phyloP scores from a whole-genome alignment of 257 asterid species.

The Capsicum baccatum region DNA sequence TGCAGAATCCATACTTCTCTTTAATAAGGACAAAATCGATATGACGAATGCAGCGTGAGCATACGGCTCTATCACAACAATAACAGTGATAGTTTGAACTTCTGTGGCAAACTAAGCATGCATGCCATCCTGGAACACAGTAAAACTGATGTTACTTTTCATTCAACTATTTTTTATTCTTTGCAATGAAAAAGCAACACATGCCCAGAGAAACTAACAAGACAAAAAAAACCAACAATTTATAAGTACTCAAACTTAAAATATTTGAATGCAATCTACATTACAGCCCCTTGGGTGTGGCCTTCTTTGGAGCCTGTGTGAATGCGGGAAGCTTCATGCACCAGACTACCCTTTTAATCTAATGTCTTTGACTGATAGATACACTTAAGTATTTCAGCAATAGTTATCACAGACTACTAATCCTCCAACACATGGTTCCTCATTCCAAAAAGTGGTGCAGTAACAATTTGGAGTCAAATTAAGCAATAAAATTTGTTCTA shows the following conservation, averaged over 20 bases:
- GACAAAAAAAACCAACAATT: neutral
- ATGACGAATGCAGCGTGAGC: constrained; percentile 55
- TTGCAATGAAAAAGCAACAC: constrained; percentile 19
- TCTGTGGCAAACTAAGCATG: constrained; percentile 54
- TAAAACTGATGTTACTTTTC: constrained; percentile 11
- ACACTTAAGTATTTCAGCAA: neutral
- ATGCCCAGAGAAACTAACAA: constrained; percentile 9
- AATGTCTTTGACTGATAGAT: neutral
- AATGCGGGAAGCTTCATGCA: neutral
- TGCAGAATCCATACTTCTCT: constrained; percentile 74
- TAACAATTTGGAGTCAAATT: constrained; percentile 14
- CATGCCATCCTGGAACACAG: constrained; percentile 72
- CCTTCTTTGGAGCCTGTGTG: neutral
- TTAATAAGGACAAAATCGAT: constrained; percentile 50
- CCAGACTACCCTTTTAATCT: constrained; percentile 2
- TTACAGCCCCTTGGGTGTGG: neutral
- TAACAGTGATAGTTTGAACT: constrained; percentile 58
- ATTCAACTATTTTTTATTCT: neutral
- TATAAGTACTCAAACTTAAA: constrained; percentile 16
- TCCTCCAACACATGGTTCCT: constrained; percentile 4
- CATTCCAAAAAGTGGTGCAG: constrained; percentile 21
- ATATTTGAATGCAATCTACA: constrained; percentile 1
- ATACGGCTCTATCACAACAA: constrained; percentile 66
- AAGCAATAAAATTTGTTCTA: neutral
- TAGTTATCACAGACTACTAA: neutral